Base-by-base conservation (phyloP, 106 monocot species). In the Platanthera guangdongensis region DNA sequence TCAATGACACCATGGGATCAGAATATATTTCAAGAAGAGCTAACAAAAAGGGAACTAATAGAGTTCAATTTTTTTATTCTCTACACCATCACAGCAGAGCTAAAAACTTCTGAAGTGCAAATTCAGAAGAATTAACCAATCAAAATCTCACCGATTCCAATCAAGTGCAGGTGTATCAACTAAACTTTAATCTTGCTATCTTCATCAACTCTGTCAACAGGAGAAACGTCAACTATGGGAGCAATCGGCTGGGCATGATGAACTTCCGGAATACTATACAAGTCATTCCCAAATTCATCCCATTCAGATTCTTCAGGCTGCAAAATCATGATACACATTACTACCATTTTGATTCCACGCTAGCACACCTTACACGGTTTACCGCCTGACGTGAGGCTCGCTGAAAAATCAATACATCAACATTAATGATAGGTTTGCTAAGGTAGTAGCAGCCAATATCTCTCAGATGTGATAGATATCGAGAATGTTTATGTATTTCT, bases 281-380 rank as follows among this genome's bases (percentile, higher is more conserved):
- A 80, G 71, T 99, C 97, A 80, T 88, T 94, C 21, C 97, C 97
- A 81, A 99, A 99, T 32, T 92, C 97, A 90, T 99, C 97, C 94
- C 94, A 99, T 73, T 94, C 97, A 51, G 86, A 88, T 68, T 97
- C 96, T 81, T 96, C 93, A 73, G 80, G 85, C 97, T 99, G 93
- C 79, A 81, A 72, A 80, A 76, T 76, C 10, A 64, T 4, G 11
- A 50, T 50, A 22, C 0, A 25, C 2, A 5, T 72, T 51, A 72
- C 18, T 48, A 47, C 5, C 70, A 72, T 51, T 16, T 70, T 70
- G n/a, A 47, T 47, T 70, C 16, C 47, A 15, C 4, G n/a, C 8
- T 67, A 39, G 22, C 39, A 7, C 39, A 4, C 11, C 2, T 4
- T 9, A 8, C 3, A 25, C 32, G 0, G 32, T 30, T 30, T 67